A percentile compares a stretch with the other conserved stretches of the same genome.
phyloP scores from a whole-genome alignment of 805 yeast species.

The Starmerella kuoi region DNA sequence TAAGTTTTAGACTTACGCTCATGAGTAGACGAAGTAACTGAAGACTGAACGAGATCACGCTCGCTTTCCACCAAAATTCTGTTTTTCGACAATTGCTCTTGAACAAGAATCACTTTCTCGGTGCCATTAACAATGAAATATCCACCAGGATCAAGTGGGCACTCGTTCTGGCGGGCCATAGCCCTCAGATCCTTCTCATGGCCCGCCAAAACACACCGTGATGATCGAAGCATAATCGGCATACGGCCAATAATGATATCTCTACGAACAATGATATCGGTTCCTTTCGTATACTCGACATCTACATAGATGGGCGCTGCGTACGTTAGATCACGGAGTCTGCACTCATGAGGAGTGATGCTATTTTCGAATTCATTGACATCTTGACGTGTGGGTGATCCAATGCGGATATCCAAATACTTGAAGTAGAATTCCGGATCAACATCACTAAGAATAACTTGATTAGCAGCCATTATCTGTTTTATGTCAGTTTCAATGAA shows the following conservation, averaged over 20 bases:
- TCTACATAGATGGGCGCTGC: slow-evolving; percentile 94
- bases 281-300: slow-evolving; percentile 92
- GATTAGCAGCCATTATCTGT: slow-evolving; percentile 85
- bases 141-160: slow-evolving; percentile 98
- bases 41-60: slow-evolving; percentile 88
- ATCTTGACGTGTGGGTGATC: slow-evolving; percentile 37
- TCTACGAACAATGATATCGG: slow-evolving; percentile 77
- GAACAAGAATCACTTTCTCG: slow-evolving; percentile 90
- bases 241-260: slow-evolving; percentile 92
- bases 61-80: slow-evolving; percentile 98
- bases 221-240: slow-evolving; percentile 96
- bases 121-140: slow-evolving; percentile 90
- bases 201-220: slow-evolving; percentile 77
- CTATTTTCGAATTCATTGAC: slow-evolving; percentile 26
- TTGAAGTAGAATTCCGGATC: slow-evolving; percentile 94
- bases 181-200: slow-evolving; percentile 38
- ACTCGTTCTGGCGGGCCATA: slow-evolving; percentile 84
- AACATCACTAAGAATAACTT: slow-evolving; percentile 78
- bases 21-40: slow-evolving; percentile 95
- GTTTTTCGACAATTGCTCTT: slow-evolving; percentile 91
- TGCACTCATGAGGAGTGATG: slow-evolving; percentile 77
- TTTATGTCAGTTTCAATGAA: slow-evolving; percentile 88
- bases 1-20: slow-evolving; percentile 96
- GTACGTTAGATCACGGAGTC: slow-evolving; percentile 85
- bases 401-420: slow-evolving; percentile 86